phyloP scores from a whole-genome alignment of 2,329 filamentous ascomycete genomes.

The Cercospora sojina region DNA sequence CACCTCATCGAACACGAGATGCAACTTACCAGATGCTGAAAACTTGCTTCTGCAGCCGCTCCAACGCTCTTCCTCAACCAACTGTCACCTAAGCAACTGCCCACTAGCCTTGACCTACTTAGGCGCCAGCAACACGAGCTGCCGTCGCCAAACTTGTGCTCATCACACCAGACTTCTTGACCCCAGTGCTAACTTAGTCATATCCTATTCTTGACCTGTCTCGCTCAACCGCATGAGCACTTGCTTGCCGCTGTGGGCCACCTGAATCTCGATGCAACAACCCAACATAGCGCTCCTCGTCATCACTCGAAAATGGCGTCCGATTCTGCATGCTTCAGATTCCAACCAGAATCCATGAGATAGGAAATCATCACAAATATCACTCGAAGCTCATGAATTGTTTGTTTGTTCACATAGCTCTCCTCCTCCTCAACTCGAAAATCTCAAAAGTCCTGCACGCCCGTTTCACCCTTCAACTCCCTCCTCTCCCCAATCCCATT shows the following conservation, averaged over 20 bases:
- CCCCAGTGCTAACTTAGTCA: neutral
- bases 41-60: neutral
- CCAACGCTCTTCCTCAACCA: neutral
- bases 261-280: too few relatives aligned
- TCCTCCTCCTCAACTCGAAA: neutral
- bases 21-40: too few relatives aligned
- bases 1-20: too few relatives aligned
- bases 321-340: neutral
- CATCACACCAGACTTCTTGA: neutral
- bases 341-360: too few relatives aligned
- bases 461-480: slow-evolving; percentile 46
- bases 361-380: neutral
- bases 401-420: neutral
- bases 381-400: neutral
- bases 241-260: neutral
- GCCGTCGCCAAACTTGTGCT: too few relatives aligned
- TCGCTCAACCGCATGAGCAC: neutral
- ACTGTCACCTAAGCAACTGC: neutral
- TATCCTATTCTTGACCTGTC: neutral
- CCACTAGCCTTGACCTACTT: neutral
- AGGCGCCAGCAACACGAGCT: neutral
- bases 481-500: slow-evolving; percentile 33
- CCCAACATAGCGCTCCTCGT: neutral
- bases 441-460: slow-evolving; percentile 48
- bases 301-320: neutral